A percentile compares a stretch with the other conserved stretches of the same genome.
These are phyloP conservation scores for Perkinsus marinus DNA, from an alignment of 169 alveolate genomes.

Conservation along the genomic window DNA sequence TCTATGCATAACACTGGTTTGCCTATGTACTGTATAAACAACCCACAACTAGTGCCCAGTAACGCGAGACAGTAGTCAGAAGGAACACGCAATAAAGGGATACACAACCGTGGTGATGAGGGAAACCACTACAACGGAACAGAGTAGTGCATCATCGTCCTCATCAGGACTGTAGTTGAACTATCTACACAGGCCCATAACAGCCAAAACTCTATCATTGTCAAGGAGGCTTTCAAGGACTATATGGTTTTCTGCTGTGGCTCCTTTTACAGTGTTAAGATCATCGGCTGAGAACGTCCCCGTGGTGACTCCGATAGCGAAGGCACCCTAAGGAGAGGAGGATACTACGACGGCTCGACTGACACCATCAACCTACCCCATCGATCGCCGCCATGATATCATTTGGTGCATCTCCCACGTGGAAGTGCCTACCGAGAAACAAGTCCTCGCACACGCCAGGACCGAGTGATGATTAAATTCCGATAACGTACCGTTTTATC, in stretches of 20 bases:
- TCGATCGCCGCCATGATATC: not conserved
- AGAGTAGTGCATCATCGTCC: not conserved
- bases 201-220: not conserved
- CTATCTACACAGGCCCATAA: not conserved
- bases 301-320: not conserved
- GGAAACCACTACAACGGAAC: too few species aligned
- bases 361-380: not conserved
- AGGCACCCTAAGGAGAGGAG: not conserved
- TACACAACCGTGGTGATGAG: too few species aligned
- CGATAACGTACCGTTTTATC: not conserved
- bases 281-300: not conserved
- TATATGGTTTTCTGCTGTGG: not conserved
- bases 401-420: not conserved
- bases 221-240: not conserved
- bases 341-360: too few species aligned
- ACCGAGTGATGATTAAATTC: not conserved
- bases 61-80: too few species aligned
- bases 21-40: too few species aligned
- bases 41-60: too few species aligned
- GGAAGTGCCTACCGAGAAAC: not conserved
- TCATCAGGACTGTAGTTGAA: not conserved
- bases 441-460: not conserved
- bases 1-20: too few species aligned
- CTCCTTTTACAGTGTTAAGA: not conserved
- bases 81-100: too few species aligned